phyloP scores from a whole-genome alignment of 345 rosid genomes.

The Camelina hispida region DNA sequence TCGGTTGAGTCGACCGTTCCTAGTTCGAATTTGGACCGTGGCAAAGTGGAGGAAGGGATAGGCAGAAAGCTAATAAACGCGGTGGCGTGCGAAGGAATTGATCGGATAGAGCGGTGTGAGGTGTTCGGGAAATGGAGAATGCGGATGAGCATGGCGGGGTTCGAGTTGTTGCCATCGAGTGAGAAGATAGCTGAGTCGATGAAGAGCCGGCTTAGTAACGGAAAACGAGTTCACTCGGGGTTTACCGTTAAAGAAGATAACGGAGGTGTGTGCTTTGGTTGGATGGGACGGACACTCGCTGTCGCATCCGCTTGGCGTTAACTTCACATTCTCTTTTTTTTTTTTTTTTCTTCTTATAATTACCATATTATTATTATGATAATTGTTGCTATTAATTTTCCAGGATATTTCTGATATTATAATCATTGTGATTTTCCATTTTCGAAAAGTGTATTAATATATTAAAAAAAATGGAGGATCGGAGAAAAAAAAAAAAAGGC shows the following conservation, averaged over 20 bases:
- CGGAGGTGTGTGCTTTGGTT: constrained; percentile 87
- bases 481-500: constrained; percentile 17
- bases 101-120: constrained; percentile 90
- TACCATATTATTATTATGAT: constrained; percentile 49
- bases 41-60: constrained; percentile 67
- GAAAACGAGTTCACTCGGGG: constrained; percentile 62
- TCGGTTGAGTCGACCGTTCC: constrained; percentile 68
- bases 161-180: constrained; percentile 62
- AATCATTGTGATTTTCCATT: constrained; percentile 42
- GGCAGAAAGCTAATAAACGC: constrained; percentile 71
- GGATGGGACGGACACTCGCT: constrained; percentile 87
- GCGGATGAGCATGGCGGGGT: constrained; percentile 96
- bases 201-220: constrained; percentile 54
- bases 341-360: constrained; percentile 22
- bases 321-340: constrained; percentile 40
- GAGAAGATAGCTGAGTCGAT: constrained; percentile 61
- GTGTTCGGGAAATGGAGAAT: constrained; percentile 97
- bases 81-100: constrained; percentile 85
- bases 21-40: constrained; percentile 52
- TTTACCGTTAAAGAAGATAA: constrained; percentile 78
- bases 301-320: constrained; percentile 99
- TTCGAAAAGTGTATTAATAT: constrained; percentile 45
- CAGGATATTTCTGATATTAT: constrained; percentile 37
- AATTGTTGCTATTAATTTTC: constrained; percentile 40
- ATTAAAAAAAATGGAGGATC: constrained; percentile 45